Base-by-base conservation (phyloP, 2,329 filamentous ascomycete species). In the Cytospora piceicola region DNA sequence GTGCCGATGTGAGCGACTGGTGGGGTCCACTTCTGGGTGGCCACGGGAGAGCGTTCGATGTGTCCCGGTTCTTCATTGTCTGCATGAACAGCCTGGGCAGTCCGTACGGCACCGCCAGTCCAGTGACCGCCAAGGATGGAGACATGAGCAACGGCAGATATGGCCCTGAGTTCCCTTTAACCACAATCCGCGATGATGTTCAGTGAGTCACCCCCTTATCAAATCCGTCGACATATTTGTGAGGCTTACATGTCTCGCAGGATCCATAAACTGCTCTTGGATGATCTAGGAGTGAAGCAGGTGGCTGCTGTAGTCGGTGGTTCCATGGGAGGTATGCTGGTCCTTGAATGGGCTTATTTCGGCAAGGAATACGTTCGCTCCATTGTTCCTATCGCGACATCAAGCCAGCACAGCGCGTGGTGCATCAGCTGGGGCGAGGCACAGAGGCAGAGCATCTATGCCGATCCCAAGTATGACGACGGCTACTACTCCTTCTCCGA, bases 401-500 rank as follows among this genome's bases (percentile, higher is more conserved):
- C 92, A 9, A 92, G 90, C 71, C 83, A 90, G 52, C 93, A 95
- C 77, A 94, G 91, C 72, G 92, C 92, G 6, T 96, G 92, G 92
- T 90, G 92, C 29, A 96, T 95, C 73, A 94, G 90, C 77, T 96
- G 92, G 92, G 92, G 91, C 52, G 92, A 95, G 76, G 92, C 92
- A 4, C 92, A 96, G 76, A 85, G 92, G 60, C 92, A 95, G 79
- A 94, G 91, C 83, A 98, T 99, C 76, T 99, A 98, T 79, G 94
- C 93, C 49, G 95, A 99, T 75, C 95, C 95, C 36, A 98, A 97
- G 80, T 99, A 99, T 77, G 93, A 97, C 68, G 94, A 98, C 73
- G 95, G 95, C 54, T 98, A 97, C 79, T 99, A 98, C 75, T 74
- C 88, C 1, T 96, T 95, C 72, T 85, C 91, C 36, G 93, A 98